A percentile compares a stretch with the other conserved stretches of the same genome.
Conservation (phyloP, 1,284 basidiomycete species). For the Pyrrhoderma lamaoense region DNA sequence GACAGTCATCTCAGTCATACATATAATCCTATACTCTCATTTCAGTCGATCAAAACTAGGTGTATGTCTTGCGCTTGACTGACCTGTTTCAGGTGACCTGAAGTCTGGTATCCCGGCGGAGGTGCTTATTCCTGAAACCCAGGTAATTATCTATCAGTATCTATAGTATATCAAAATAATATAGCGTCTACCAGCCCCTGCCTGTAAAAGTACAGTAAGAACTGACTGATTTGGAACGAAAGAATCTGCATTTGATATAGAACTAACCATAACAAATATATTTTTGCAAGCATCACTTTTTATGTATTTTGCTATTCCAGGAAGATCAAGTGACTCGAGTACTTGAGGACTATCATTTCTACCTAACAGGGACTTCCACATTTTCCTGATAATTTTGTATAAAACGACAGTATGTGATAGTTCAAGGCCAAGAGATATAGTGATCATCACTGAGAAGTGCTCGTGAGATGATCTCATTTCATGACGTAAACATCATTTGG, state of each 20-base stretch:
- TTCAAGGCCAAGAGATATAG: too few species aligned
- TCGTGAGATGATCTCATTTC: too few species aligned
- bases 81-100: constrained; percentile 17
- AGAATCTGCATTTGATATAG: not conserved
- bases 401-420: too few species aligned
- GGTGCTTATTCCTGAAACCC: constrained; percentile 18
- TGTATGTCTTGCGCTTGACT: not conserved
- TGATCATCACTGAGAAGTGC: too few species aligned
- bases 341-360: constrained; percentile 8
- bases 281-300: constrained; percentile 16
- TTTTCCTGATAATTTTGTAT: too few species aligned
- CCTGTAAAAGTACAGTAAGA: not conserved
- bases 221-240: not conserved
- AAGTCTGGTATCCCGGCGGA: constrained; percentile 19
- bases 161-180: not conserved
- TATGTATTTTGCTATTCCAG: constrained; percentile 16
- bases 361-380: not conserved
- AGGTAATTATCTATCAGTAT: constrained; percentile 4
- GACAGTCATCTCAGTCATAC: not conserved
- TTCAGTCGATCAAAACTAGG: not conserved
- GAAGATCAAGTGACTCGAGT: constrained; percentile 15
- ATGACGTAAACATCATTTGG: too few species aligned
- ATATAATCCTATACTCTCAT: constrained; percentile 9
- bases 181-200: constrained; percentile 2
- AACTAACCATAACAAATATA: constrained; percentile 16